These are phyloP conservation scores for Aspergillus japonicus DNA, from an alignment of 2,329 filamentous ascomycete genomes.

Conservation along the genomic window DNA sequence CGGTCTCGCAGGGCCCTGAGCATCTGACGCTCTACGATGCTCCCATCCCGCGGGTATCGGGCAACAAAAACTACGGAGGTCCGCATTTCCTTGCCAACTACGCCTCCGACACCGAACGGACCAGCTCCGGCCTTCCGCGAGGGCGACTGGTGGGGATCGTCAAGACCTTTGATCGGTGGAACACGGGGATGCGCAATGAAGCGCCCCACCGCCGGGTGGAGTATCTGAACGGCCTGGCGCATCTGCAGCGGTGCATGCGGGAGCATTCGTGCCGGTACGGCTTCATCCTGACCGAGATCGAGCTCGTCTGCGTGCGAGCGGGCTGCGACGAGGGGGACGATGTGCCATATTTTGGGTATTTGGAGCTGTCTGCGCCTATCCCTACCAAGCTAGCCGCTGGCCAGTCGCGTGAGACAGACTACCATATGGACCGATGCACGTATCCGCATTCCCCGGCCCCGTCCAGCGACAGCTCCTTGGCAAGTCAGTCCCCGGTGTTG, in stretches of 20 bases:
- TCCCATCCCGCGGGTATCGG: constrained; percentile 36
- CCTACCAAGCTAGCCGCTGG: constrained; percentile 48
- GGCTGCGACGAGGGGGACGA: constrained; percentile 59
- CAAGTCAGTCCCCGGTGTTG: constrained; percentile 16
- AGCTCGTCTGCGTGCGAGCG: constrained; percentile 84
- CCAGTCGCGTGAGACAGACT: neutral
- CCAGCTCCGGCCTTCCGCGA: constrained; percentile 51
- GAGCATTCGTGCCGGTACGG: constrained; percentile 91
- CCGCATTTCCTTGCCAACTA: constrained; percentile 57
- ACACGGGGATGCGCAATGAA: constrained; percentile 87
- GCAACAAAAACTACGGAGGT: constrained; percentile 43
- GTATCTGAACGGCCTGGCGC: constrained; percentile 82
- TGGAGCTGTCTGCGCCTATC: constrained; percentile 68
- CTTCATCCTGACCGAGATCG: constrained; percentile 95
- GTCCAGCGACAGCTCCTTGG: constrained; percentile 30
- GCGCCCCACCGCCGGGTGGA: constrained; percentile 80
- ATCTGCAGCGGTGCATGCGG: constrained; percentile 88
- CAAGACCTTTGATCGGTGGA: constrained; percentile 90
- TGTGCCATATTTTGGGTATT: constrained; percentile 81
- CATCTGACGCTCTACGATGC: constrained; percentile 50
- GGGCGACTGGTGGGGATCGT: constrained; percentile 78
- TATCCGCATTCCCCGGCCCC: constrained; percentile 30
- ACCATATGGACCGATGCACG: constrained; percentile 15
- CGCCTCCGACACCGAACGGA: constrained; percentile 50
- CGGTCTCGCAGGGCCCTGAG: constrained; percentile 68